phyloP scores from a whole-genome alignment of 371 early-diverging fungal genomes.

The Apophysomyces ossiformis region DNA sequence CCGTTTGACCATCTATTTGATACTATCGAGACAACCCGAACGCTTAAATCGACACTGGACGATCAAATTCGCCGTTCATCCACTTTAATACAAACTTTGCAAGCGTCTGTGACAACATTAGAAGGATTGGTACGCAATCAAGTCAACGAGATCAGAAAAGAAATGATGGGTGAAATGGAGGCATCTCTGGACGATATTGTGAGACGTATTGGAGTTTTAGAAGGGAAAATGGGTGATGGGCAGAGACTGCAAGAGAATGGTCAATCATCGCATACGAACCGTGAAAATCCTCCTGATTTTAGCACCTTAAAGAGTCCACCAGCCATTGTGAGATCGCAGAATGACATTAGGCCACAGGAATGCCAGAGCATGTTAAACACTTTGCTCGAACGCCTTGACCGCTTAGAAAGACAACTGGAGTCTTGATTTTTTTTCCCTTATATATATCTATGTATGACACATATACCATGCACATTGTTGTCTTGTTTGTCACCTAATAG shows the following conservation, averaged over 20 bases:
- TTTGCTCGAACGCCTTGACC: conserved; percentile 7
- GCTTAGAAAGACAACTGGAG: conserved; percentile 5
- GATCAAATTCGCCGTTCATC: conserved; percentile 80
- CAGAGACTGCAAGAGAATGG: neutral
- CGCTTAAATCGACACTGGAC: conserved; percentile 66
- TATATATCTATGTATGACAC: neutral
- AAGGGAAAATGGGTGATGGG: neutral
- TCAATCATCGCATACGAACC: neutral
- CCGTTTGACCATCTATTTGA: conserved; percentile 66
- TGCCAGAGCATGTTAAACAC: conserved; percentile 7
- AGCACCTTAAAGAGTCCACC: conserved; percentile 20
- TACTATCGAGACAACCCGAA: conserved; percentile 60
- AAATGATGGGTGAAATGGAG: conserved; percentile 47
- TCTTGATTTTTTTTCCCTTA: neutral
- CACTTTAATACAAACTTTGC: conserved; percentile 77
- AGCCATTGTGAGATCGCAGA: conserved; percentile 34
- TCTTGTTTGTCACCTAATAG: no score
- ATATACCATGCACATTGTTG: neutral
- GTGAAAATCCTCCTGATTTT: neutral
- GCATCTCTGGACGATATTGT: conserved; percentile 5
- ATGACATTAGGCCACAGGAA: conserved; percentile 27
- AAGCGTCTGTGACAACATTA: conserved; percentile 73
- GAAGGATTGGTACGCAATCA: conserved; percentile 77
- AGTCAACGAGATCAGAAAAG: conserved; percentile 75
- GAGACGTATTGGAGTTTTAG: conserved; percentile 13